Evolutionary conservation across 1,284 basidiomycete species (phyloP).

Genomic region (Cryptococcus hybrid): DNA sequence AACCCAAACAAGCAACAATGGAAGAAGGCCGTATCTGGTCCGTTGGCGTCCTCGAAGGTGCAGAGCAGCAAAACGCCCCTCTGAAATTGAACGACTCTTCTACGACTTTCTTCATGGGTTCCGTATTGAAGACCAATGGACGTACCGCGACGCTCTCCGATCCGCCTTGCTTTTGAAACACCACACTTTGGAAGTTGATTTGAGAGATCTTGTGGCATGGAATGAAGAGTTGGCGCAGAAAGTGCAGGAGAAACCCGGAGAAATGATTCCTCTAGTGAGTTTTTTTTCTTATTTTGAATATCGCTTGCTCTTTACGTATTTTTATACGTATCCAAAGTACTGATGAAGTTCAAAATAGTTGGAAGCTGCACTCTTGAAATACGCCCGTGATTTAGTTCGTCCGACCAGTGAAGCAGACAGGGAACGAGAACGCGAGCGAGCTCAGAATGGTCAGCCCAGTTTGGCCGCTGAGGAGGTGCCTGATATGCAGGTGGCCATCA

Average conservation of each 20-base stretch:
- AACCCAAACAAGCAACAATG: not conserved
- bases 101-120: slow-evolving; percentile 83
- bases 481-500: slow-evolving; percentile 84
- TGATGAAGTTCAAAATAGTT: slow-evolving; percentile 58
- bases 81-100: slow-evolving; percentile 74
- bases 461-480: slow-evolving; percentile 64
- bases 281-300: not conserved
- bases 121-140: slow-evolving; percentile 81
- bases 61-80: slow-evolving; percentile 58
- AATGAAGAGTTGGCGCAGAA: slow-evolving; percentile 91
- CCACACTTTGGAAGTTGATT: slow-evolving; percentile 86
- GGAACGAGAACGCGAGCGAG: slow-evolving; percentile 5
- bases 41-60: slow-evolving; percentile 15
- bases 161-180: slow-evolving; percentile 88
- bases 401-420: slow-evolving; percentile 57
- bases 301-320: not conserved
- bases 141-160: slow-evolving; percentile 83
- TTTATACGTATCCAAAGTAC: not conserved
- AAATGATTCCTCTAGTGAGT: slow-evolving; percentile 80
- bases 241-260: slow-evolving; percentile 84
- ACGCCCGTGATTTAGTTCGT: slow-evolving; percentile 75
- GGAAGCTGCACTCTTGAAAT: slow-evolving; percentile 79
- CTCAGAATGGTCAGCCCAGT: slow-evolving; percentile 56
- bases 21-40: slow-evolving; percentile 21
- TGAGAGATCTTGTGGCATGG: slow-evolving; percentile 85